Base-by-base conservation (phyloP, 352 stramenopile species). In the Globisporangium solare region DNA sequence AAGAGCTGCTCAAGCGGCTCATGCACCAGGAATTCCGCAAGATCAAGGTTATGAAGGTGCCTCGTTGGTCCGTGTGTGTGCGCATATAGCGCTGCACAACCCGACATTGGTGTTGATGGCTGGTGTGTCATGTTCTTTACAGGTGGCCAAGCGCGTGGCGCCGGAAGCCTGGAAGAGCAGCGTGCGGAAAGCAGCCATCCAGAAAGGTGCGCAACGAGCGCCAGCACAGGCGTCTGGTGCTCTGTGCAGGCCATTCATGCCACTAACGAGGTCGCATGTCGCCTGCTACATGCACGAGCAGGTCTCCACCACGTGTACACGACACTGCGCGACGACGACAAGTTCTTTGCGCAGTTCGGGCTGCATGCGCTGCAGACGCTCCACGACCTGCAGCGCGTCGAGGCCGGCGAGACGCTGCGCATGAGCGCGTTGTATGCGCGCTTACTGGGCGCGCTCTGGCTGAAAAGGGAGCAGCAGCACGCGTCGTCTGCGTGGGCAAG, bases 21-120 rank as follows among this genome's bases (percentile, higher is more conserved):
- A 92, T 95, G 83, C 85, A 92, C 58, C 80, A 91, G 50, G 83
- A 93, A 54, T 73, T 93, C 32, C 76, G 83, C 39, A 86, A 86
- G 41, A 66, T 88, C 53, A 91, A 91, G 58, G 71, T 80, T 15
- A 68, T 88, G 49, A 89, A 90, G 60, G 67, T 87, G 35, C 22
- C n/a, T n/a, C n/a, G n/a, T n/a, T n/a, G n/a, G n/a, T n/a, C n/a
- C n/a, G n/a, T n/a, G n/a, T n/a, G n/a, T n/a, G n/a, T n/a, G n/a
- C n/a, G n/a, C n/a, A n/a, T n/a, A n/a, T n/a, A n/a, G n/a, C n/a
- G n/a, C n/a, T n/a, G n/a, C n/a, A 5, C 24, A 27, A 27, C 2
- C 7, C 37, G 10, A 17, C 37, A 24, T 2, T 18, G 2, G 40
- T 58, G 24, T n/a, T 18, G 24, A 21, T 56, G 6, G 17, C 6